Percentiles rank a stretch among this genome's conserved stretches.
Conservation (phyloP, 78 protist genomes). For the Neovahlkampfia damariscottae region DNA sequence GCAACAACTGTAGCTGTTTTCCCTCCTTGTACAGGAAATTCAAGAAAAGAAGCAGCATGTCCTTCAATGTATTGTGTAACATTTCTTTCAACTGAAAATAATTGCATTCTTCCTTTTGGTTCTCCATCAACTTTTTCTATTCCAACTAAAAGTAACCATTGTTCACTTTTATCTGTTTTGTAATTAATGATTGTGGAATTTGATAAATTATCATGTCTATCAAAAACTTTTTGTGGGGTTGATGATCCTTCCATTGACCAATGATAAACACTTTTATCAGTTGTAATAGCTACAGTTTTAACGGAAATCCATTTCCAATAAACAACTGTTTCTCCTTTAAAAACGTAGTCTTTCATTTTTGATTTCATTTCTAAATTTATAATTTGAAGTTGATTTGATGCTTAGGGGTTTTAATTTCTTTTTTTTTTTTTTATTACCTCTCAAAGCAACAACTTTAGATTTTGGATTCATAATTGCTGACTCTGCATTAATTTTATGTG, state of each 20-base stretch:
- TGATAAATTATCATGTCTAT: conserved; percentile 61
- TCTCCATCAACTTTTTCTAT: conserved; percentile 43
- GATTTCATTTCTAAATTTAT: conserved; percentile 80
- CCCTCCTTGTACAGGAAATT: conserved; percentile 52
- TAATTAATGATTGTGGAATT: conserved; percentile 84
- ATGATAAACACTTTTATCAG: conserved; percentile 90
- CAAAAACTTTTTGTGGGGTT: conserved; percentile 82
- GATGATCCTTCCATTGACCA: conserved; percentile 84
- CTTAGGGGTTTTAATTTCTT: no score
- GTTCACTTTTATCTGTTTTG: conserved; percentile 47
- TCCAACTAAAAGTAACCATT: conserved; percentile 87
- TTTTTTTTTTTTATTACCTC: conserved; percentile 70
- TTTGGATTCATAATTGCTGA: conserved; percentile 93
- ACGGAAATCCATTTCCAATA: conserved; percentile 92
- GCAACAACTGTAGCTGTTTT: conserved; percentile 9
- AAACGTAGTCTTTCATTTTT: conserved; percentile 60
- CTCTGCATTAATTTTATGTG: conserved; percentile 42
- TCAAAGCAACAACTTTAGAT: conserved; percentile 83
- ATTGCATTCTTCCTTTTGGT: conserved; percentile 81
- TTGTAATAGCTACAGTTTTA: conserved; percentile 81
- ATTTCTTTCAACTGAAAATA: conserved; percentile 80
- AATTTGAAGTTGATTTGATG: conserved; percentile 84
- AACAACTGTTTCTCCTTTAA: conserved; percentile 63
- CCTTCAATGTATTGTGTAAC: conserved; percentile 83
- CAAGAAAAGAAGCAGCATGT: conserved; percentile 81